Evolutionary conservation across 352 stramenopile species (phyloP), one percentile per base, ranked within the genome.

Genomic region (Salisapilia sapeloensis): DNA sequence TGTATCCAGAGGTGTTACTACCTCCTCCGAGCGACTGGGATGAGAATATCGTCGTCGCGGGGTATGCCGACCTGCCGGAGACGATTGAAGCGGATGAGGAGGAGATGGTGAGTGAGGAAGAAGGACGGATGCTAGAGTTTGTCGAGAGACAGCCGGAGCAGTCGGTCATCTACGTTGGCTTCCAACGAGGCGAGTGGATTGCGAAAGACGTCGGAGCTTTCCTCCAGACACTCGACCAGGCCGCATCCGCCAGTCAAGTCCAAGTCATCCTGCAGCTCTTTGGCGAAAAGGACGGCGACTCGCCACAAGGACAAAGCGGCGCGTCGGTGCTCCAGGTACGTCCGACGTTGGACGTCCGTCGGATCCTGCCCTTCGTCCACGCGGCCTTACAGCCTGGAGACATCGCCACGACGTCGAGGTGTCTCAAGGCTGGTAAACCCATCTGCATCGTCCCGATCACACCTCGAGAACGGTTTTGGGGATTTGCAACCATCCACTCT

Each of bases 1-100:
- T 84, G 18, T 87, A 69, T 67, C 77, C 67, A 31, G 19, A 42
- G 5, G 39, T 46, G 13, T 33, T 87, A 23, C 35, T 87, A 7
- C 44, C 55, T 1, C 76, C 75, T 25, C 66, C 67, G 3, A 29
- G 46, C 4, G 72, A 87, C 40, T 87, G 69, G 67, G 44, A 42
- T 4, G 42, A 35, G 24, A 64, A 86, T 23, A 53, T 81, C 19
- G 49, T 30, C 11, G 47, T 86, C 27, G 52, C 53, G 14, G 70
- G 70, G 0, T 78, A 65, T 24, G 50, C 78, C 9, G 43, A 67
- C 12, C 29, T 65, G 9, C 33, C 60, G 9, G n/a, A n/a, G n/a
- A n/a, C n/a, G n/a, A n/a, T n/a, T n/a, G n/a, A n/a, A n/a, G 20
- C 28, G 4, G 48, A 67, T 0, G 29, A 37, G 22, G 25, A 39